Conservation (phyloP, 2,329 filamentous ascomycete genomes). For the Aspergillus fischeri region DNA sequence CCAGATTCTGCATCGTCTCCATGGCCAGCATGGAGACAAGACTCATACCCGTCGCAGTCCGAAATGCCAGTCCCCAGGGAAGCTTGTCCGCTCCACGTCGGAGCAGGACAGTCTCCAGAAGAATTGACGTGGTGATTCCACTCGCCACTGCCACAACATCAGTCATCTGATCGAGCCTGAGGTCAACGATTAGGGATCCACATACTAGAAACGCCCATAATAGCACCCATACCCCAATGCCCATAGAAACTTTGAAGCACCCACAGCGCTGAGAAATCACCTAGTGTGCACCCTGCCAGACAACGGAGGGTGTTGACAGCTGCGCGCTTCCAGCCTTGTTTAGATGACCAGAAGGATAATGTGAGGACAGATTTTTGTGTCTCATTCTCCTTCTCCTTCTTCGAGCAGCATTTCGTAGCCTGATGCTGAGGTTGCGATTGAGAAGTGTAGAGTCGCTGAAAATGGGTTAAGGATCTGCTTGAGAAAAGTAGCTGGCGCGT, state of each 20-base stretch:
- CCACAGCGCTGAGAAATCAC: constrained; percentile 58
- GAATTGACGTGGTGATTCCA: constrained; percentile 50
- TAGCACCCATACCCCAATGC: constrained; percentile 44
- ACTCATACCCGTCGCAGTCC: constrained; percentile 56
- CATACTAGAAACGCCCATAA: constrained; percentile 53
- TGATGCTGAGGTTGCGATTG: not conserved
- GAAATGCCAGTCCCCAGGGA: constrained; percentile 44
- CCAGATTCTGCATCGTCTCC: constrained; percentile 52
- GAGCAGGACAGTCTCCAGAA: constrained; percentile 52
- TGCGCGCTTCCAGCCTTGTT: constrained; percentile 47
- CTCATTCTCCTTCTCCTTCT: not conserved
- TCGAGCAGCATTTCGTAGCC: not conserved
- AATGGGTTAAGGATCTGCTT: not conserved
- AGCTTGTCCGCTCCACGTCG: constrained; percentile 47
- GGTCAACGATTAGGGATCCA: not conserved
- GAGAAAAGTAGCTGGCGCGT: not conserved
- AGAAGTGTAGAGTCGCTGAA: not conserved
- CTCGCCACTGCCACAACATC: constrained; percentile 42
- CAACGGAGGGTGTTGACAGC: constrained; percentile 54
- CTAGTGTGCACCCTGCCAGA: constrained; percentile 51
- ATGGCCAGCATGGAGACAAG: constrained; percentile 58
- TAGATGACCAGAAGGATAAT: constrained; percentile 35
- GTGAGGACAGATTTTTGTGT: not conserved
- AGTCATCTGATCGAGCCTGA: not conserved
- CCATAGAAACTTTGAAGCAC: constrained; percentile 48